Evolutionary conservation across 768 basidiomycete species (phyloP).

Genomic region (Chiua virens): DNA sequence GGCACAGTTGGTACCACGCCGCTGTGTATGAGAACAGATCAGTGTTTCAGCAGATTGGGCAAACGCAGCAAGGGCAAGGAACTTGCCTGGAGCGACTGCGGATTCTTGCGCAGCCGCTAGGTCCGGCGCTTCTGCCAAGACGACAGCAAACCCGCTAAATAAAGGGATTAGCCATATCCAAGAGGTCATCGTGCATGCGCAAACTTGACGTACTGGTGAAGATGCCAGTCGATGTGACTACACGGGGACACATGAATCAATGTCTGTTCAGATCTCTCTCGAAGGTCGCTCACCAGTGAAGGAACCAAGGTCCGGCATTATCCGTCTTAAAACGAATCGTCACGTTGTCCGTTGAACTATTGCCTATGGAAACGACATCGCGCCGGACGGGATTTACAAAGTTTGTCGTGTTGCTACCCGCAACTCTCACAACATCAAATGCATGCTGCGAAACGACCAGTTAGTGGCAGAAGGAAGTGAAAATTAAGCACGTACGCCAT

Average conservation of each 20-base stretch:
- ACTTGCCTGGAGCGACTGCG: background rate
- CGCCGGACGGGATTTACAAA: slow-evolving; percentile 35
- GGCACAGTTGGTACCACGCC: no score
- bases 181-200: background rate
- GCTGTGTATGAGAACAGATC: no score
- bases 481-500: slow-evolving; percentile 28
- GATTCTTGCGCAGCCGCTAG: background rate
- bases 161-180: background rate
- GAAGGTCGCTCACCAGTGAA: slow-evolving; percentile 32
- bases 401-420: slow-evolving; percentile 28
- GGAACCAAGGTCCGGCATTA: slow-evolving; percentile 60
- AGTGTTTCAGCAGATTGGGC: no score
- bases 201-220: slow-evolving; percentile 9
- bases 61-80: background rate
- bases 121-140: slow-evolving; percentile 18
- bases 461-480: background rate
- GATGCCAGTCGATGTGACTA: slow-evolving; percentile 22
- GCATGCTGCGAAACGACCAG: slow-evolving; percentile 21
- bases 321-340: slow-evolving; percentile 59
- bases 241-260: background rate
- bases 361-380: slow-evolving; percentile 25
- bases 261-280: background rate
- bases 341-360: slow-evolving; percentile 38
- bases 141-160: slow-evolving; percentile 17
- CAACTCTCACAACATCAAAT: slow-evolving; percentile 32